A percentile compares a stretch with the other conserved stretches of the same genome.
Conservation (phyloP, 1,139 yeast genomes). For the Zygoascus sp. region DNA sequence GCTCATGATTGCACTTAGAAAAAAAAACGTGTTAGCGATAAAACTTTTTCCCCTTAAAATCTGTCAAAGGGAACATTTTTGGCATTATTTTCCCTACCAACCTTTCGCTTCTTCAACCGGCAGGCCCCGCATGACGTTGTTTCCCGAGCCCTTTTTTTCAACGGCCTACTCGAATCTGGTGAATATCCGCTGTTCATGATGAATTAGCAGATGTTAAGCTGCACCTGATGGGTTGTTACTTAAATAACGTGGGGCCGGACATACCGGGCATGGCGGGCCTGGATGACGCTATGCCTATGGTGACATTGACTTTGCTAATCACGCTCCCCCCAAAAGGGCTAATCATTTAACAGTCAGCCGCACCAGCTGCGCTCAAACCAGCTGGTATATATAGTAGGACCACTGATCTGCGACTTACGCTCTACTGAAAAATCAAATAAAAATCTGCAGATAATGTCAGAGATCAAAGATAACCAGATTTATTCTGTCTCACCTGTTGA, state of each 20-base stretch:
- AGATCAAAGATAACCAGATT: not conserved
- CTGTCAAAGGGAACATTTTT: too few species aligned
- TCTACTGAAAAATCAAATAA: not conserved
- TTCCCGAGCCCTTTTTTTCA: constrained; percentile 11
- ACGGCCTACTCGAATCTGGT: not conserved
- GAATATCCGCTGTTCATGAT: not conserved
- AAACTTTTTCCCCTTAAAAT: too few species aligned
- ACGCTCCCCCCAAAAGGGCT: not conserved
- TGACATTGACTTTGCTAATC: not conserved
- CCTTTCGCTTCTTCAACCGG: constrained; percentile 14
- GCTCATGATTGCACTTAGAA: constrained; percentile 14
- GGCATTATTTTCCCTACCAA: too few species aligned
- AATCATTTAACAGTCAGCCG: not conserved
- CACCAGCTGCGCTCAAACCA: not conserved
- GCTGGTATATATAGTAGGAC: not conserved
- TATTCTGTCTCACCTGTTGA: not conserved
- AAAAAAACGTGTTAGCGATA: too few species aligned
- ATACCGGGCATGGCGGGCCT: not conserved
- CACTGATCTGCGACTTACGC: not conserved
- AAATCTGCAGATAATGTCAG: not conserved
- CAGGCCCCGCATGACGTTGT: constrained; percentile 14
- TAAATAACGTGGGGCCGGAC: not conserved
- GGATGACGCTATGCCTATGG: not conserved
- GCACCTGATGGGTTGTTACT: not conserved
- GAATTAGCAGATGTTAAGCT: not conserved